Percentiles rank a stretch among this genome's conserved stretches.
Conservation (phyloP, 352 stramenopile genomes). For the Globisporangium abappressorium region DNA sequence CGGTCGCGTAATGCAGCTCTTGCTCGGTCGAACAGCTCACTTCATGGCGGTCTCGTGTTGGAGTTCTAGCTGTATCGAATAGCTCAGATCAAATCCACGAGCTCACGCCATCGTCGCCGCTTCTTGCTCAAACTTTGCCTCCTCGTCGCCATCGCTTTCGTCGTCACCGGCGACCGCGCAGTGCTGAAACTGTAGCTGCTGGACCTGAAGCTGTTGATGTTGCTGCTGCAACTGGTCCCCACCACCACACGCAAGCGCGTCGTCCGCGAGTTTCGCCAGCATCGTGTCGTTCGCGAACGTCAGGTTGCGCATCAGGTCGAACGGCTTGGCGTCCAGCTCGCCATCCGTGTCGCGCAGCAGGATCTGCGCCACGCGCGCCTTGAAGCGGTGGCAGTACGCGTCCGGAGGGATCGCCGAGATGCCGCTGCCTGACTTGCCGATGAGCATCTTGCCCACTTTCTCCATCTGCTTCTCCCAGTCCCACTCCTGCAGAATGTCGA, state of each 20-base stretch:
- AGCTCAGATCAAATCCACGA: background rate
- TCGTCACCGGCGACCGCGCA: background rate
- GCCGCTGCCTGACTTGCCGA: conserved; percentile 58
- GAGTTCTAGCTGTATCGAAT: background rate
- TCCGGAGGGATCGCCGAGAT: conserved; percentile 65
- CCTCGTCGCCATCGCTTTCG: conserved; percentile 1
- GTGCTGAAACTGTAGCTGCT: background rate
- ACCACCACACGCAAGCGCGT: background rate
- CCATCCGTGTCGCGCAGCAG: conserved; percentile 19
- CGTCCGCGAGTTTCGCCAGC: background rate
- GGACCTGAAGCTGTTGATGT: background rate
- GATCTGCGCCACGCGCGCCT: conserved; percentile 52
- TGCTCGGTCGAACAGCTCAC: no score
- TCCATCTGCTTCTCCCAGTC: conserved; percentile 79
- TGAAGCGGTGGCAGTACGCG: conserved; percentile 70
- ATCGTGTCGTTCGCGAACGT: conserved; percentile 1
- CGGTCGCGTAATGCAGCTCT: no score
- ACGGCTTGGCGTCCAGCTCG: conserved; percentile 4
- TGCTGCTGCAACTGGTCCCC: background rate
- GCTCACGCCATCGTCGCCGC: conserved; percentile 1
- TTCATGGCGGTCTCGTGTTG: background rate
- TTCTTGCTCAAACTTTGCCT: background rate
- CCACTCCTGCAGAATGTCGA: conserved; percentile 85
- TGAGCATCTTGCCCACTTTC: conserved; percentile 66
- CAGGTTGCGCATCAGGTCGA: background rate